Conservation (phyloP, 2,329 filamentous ascomycete genomes). For the Fusarium penzigii region DNA sequence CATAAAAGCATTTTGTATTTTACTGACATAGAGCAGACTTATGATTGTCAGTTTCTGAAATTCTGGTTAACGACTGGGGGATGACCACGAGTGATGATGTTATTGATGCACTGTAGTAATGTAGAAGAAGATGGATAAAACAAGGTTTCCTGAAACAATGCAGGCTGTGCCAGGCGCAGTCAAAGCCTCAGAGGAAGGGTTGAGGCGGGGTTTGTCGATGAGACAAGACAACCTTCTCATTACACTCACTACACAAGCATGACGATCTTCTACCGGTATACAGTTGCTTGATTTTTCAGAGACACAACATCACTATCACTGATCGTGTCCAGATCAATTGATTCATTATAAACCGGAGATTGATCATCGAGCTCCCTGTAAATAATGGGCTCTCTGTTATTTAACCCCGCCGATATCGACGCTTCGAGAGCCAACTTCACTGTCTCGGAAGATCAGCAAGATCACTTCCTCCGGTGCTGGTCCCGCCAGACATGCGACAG, state of each 20-base stretch:
- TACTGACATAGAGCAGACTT: no score
- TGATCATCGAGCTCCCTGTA: no score
- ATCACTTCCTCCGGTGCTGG: constrained; percentile 54
- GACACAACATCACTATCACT: no score
- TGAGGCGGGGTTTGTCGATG: neutral
- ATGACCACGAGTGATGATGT: no score
- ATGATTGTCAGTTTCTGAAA: no score
- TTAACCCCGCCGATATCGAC: constrained; percentile 10
- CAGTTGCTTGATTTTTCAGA: no score
- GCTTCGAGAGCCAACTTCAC: constrained; percentile 35
- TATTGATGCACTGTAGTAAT: neutral
- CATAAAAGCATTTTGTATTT: constrained; percentile 2
- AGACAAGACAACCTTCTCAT: neutral
- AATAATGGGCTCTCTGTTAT: constrained; percentile 11
- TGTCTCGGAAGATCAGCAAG: constrained; percentile 29
- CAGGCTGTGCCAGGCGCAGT: neutral
- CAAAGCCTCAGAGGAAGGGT: neutral
- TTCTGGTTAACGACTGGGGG: no score
- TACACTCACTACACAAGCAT: no score
- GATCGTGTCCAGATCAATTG: no score
- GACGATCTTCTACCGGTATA: no score
- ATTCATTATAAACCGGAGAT: no score
- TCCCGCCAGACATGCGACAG: constrained; percentile 47
- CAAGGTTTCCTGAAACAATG: neutral
- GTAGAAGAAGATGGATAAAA: neutral